These are phyloP conservation scores for Chlamydomonas sphaeroides DNA, from an alignment of 139 green algal species.

Conservation along the genomic window DNA sequence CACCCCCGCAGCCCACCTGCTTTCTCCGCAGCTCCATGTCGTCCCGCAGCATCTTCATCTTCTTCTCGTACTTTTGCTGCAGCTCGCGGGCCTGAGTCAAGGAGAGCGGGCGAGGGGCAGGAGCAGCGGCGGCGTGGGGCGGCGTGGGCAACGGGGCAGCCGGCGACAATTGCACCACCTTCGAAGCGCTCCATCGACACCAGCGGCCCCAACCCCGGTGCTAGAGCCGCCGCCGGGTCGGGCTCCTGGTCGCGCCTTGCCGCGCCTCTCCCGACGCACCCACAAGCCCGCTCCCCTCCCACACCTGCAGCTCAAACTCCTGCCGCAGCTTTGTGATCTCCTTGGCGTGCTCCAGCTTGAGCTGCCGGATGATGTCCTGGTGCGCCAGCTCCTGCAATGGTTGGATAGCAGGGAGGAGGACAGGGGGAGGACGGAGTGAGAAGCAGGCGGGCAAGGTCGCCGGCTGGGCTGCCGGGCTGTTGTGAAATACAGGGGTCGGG, in stretches of 20 bases:
- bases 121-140: no score
- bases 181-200: no score
- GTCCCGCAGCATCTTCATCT: slow-evolving; percentile 86
- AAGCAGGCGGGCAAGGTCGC: no score
- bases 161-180: no score
- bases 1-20: slow-evolving; percentile 53
- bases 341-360: slow-evolving; percentile 90
- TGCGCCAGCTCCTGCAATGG: slow-evolving; percentile 84
- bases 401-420: no score
- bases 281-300: not conserved
- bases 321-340: slow-evolving; percentile 89
- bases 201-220: no score
- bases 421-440: no score
- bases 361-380: slow-evolving; percentile 79
- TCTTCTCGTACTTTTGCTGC: slow-evolving; percentile 83
- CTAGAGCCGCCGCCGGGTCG: no score
- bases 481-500: no score
- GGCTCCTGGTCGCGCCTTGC: not conserved
- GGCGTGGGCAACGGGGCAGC: no score
- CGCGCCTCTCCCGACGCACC: not conserved
- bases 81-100: slow-evolving; percentile 77
- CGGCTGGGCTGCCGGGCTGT: no score
- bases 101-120: no score
- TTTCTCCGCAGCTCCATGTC: slow-evolving; percentile 86
- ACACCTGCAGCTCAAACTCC: slow-evolving; percentile 85